Base-by-base conservation (phyloP, 768 basidiomycete genomes). In the Scleroderma citrinum region DNA sequence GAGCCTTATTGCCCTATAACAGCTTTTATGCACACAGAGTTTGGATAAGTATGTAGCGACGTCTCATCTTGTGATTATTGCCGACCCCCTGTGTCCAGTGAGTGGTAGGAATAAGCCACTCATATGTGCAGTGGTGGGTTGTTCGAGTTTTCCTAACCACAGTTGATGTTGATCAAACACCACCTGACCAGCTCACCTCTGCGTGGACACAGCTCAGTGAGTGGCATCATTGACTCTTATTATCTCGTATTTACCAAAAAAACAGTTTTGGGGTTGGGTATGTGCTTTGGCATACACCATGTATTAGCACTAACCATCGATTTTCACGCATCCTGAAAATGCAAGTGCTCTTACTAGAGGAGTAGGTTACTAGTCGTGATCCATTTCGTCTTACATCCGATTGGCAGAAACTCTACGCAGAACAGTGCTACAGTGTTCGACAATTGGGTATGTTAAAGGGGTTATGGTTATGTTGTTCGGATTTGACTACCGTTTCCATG, bases 1-100 rank as follows among this genome's bases (percentile, higher is more conserved):
- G 32, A 35, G 4, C 16, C 50, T 55, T 12, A 60, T n/a, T 1
- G 1, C 6, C 23, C 14, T 19, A 10, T 24, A 7, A 37, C 34
- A 63, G 61, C 44, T 63, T 62, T 26, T 63, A 60, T 24, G 46
- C 47, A 23, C 61, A 62, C 24, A 59, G 59, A 31, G 56, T 63
- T 19, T 63, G 58, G 58, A 60, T 62, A 54, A 59, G 60, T 62
- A 40, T n/a, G n/a, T n/a, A 2, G 16, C 16, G 24, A 13, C 1
- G 5, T 16, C 16, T 5, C 16, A 24, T 16, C 7, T 2, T 21
- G 16, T 29, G 14, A 8, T 37, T 13, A 5, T 5, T 13, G 20
- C 2, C 19, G 29, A 24, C 50, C 5, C 12, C 26, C 14, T 23
- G 14, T 5, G 34, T 34, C 13, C 39, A 62, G 60, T 63, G 21